phyloP scores from a whole-genome alignment of 2,329 filamentous ascomycete genomes.

The Penicillium expansum region DNA sequence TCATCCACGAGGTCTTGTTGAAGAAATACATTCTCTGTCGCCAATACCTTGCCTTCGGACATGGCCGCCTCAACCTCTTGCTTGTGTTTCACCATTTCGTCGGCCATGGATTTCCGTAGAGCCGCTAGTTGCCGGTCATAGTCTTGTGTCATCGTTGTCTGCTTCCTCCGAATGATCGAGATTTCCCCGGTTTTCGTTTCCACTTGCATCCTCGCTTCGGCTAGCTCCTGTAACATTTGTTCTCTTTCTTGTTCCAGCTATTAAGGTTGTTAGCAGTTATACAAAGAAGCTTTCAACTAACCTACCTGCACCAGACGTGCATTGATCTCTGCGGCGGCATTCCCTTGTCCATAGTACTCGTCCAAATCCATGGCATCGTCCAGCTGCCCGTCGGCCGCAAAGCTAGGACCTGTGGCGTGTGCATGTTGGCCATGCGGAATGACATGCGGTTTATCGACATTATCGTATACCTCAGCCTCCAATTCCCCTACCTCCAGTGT shows the following conservation, averaged over 20 bases:
- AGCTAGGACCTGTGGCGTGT: constrained; percentile 3
- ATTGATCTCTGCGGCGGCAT: constrained; percentile 10
- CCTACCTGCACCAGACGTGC: constrained; percentile 30
- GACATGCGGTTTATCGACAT: constrained; percentile 24
- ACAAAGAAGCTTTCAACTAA: not conserved
- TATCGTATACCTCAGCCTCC: constrained; percentile 45
- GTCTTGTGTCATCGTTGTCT: constrained; percentile 52
- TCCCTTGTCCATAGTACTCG: constrained; percentile 17
- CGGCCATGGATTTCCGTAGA: constrained; percentile 54
- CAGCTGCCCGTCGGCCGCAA: constrained; percentile 9
- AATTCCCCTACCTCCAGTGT: constrained; percentile 44
- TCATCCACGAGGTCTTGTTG: constrained; percentile 60
- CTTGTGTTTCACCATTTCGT: constrained; percentile 53
- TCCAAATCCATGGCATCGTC: constrained; percentile 23
- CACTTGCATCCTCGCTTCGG: constrained; percentile 41
- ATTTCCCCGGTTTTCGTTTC: constrained; percentile 59
- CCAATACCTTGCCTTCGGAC: constrained; percentile 55
- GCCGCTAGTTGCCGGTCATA: constrained; percentile 53
- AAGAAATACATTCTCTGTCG: constrained; percentile 59
- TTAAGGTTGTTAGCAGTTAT: not conserved
- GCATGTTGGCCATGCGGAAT: constrained; percentile 10
- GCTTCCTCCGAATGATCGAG: constrained; percentile 59
- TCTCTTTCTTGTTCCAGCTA: constrained; percentile 43
- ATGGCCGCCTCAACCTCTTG: constrained; percentile 54
- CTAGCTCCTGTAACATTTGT: constrained; percentile 39